Conservation (phyloP, 108 stramenopile genomes). For the Skeletonema grethae region DNA sequence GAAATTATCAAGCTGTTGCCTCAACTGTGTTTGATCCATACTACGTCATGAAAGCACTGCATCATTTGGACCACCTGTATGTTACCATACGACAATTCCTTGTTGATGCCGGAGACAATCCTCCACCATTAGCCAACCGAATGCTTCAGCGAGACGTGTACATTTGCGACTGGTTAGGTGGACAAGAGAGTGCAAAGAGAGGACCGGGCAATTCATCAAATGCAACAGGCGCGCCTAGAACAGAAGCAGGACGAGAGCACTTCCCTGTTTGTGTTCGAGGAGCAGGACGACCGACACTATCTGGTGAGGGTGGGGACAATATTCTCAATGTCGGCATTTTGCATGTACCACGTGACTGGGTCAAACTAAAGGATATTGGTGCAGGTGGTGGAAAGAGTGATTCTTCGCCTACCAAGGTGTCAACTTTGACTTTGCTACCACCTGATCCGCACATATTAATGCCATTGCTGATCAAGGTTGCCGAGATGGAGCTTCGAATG, state of each 20-base stretch:
- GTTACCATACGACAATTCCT: conserved; percentile 53
- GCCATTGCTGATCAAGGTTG: conserved; percentile 69
- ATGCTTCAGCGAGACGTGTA: conserved; percentile 77
- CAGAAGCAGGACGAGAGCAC: conserved; percentile 48
- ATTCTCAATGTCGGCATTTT: conserved; percentile 76
- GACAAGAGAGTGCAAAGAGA: conserved; percentile 42
- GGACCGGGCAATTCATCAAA: conserved; percentile 25
- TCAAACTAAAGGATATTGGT: conserved; percentile 22
- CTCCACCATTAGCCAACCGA: conserved; percentile 35
- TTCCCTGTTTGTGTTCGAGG: conserved; percentile 73
- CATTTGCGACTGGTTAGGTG: conserved; percentile 76
- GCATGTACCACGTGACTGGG: conserved; percentile 58
- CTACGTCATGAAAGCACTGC: conserved; percentile 68
- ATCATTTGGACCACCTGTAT: conserved; percentile 69
- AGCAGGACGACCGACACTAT: conserved; percentile 60
- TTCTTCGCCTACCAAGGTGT: conserved; percentile 26
- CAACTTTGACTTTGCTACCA: conserved; percentile 78
- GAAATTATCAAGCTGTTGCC: conserved; percentile 64
- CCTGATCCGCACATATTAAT: conserved; percentile 83
- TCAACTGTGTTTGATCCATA: conserved; percentile 68
- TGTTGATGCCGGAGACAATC: conserved; percentile 28
- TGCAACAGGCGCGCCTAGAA: conserved; percentile 34
- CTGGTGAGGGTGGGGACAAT: conserved; percentile 55
- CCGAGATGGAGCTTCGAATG: conserved; percentile 66
- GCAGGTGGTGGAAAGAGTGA: conserved; percentile 16